Base-by-base conservation (phyloP, 345 rosid genomes). In the Populus davidiana region DNA sequence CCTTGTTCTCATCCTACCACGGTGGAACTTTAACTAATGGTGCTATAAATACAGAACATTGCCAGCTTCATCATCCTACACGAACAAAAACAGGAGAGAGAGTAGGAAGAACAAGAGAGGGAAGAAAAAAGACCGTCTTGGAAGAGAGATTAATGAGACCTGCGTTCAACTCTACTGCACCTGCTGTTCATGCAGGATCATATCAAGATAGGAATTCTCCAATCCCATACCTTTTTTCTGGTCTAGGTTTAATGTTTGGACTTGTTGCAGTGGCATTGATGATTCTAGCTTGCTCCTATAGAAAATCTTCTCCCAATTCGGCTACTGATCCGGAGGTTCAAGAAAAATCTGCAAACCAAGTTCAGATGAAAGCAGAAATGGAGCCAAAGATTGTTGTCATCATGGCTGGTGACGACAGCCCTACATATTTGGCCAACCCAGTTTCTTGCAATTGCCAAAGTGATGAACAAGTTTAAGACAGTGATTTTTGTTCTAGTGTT, bases 321-420 rank as follows among this genome's bases (percentile, higher is more conserved):
- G 18, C 38, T 13, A 41, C 18, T 17, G 84, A 79, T 61, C 79
- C 68, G 0, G 39, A 29, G 16, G 20, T 29, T 13, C 77, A 72
- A 69, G 80, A 80, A n/a, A n/a, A n/a, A 75, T 25, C 69, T n/a
- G 61, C 25, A 5, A 77, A 75, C 43, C 80, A 50, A 33, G 73
- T 52, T n/a, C 71, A 72, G 62, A 38, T 78, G 82, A 70, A 63
- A 74, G 77, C 49, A 50, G 92, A 91, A 41, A 85, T 83, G 88
- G 93, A 90, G 78, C 91, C 91, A 7, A 87, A 87, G 86, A 84
- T 91, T 75, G 93, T 87, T 27, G 93, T 91, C 66, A 82, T 91
- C 67, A 88, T 91, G 96, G 86, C 96, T 20, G 92, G 93, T 49
- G 87, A 91, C 73, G 78, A 83, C 25, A 83, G 75, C 43, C 93